phyloP scores from a whole-genome alignment of 768 basidiomycete species.

The Leccinum fibrillosum region DNA sequence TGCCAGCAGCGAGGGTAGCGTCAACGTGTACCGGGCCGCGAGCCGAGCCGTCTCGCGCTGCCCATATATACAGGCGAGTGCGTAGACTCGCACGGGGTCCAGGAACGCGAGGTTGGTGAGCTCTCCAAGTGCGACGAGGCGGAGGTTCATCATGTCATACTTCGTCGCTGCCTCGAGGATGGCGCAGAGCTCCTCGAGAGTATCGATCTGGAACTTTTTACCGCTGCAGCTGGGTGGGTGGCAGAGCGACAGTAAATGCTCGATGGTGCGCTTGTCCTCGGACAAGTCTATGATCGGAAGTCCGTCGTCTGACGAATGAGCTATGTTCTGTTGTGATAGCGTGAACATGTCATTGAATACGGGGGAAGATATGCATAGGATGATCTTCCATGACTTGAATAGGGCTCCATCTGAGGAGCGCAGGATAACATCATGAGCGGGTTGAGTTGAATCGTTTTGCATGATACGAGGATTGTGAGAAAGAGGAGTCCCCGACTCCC shows the following conservation, averaged over 20 bases:
- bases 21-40: constrained; percentile 10
- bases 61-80: constrained; percentile 11
- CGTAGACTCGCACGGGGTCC: constrained; percentile 10
- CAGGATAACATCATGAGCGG: constrained; percentile 12
- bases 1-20: neutral
- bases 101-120: neutral
- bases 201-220: neutral
- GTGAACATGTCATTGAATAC: constrained; percentile 16
- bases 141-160: constrained; percentile 14
- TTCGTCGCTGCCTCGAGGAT: constrained; percentile 12
- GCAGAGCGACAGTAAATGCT: constrained; percentile 7
- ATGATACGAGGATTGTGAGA: constrained; percentile 5
- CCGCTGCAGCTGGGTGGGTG: constrained; percentile 3
- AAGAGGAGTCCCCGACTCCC: neutral
- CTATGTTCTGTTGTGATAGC: constrained; percentile 3
- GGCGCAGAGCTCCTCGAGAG: constrained; percentile 1
- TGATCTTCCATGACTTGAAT: constrained; percentile 7
- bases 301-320: neutral
- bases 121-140: neutral
- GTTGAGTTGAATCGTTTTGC: neutral
- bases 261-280: constrained; percentile 11
- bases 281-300: constrained; percentile 7
- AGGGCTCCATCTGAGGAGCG: constrained; percentile 9
- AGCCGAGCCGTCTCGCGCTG: neutral
- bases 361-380: constrained; percentile 10